These are phyloP conservation scores for Alternaria atra DNA, from an alignment of 2,329 filamentous ascomycete species.

Conservation along the genomic window DNA sequence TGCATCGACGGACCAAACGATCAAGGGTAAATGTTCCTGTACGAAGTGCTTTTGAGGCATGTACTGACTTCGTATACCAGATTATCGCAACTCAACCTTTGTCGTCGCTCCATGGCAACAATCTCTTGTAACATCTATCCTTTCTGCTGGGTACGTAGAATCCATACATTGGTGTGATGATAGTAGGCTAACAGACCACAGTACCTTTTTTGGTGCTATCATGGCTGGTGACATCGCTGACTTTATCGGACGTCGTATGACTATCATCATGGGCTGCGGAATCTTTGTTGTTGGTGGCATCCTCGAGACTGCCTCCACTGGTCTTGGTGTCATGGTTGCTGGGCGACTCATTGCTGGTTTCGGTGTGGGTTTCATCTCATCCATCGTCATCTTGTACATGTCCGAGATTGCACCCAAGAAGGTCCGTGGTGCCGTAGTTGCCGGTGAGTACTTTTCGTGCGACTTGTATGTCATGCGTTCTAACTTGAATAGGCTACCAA, in stretches of 20 bases:
- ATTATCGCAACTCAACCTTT: conserved; percentile 64
- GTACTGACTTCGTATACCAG: conserved; percentile 38
- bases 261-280: conserved; percentile 67
- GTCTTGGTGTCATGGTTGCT: conserved; percentile 71
- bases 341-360: conserved; percentile 79
- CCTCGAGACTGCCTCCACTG: conserved; percentile 68
- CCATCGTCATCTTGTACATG: conserved; percentile 75
- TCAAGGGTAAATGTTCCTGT: conserved; percentile 11
- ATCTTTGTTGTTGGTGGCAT: conserved; percentile 67
- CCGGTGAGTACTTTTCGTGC: conserved; percentile 40
- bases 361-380: conserved; percentile 77
- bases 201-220: conserved; percentile 79
- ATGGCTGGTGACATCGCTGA: conserved; percentile 67
- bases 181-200: neutral
- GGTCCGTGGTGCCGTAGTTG: conserved; percentile 79
- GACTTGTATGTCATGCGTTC: neutral
- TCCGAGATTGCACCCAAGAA: conserved; percentile 76
- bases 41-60: too few relatives aligned
- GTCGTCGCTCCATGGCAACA: conserved; percentile 49
- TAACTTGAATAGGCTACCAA: conserved; percentile 64
- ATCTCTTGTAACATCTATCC: conserved; percentile 75
- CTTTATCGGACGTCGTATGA: conserved; percentile 70
- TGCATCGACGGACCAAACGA: conserved; percentile 66
- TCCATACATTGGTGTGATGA: neutral
- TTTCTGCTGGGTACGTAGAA: conserved; percentile 65